phyloP scores from a whole-genome alignment of 2,329 filamentous ascomycete species.

The Zalaria obscura region DNA sequence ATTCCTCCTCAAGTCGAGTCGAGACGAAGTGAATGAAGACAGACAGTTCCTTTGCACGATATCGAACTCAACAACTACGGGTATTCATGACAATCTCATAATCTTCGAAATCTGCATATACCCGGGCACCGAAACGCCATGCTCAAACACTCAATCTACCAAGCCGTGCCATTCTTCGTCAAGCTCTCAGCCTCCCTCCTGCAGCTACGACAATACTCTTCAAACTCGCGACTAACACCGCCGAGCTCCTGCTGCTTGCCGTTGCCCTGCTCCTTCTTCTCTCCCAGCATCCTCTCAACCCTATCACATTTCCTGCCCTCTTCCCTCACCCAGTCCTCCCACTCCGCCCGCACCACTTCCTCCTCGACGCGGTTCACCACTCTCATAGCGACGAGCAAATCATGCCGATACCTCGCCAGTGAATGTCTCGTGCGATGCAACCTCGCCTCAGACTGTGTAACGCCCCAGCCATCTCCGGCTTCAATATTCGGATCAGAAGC shows the following conservation, averaged over 20 bases:
- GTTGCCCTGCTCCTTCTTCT: conserved; percentile 12
- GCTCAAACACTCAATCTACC: too few relatives aligned
- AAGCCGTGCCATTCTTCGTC: too few relatives aligned
- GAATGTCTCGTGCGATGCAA: conserved; percentile 70
- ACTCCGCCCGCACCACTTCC: conserved; percentile 75
- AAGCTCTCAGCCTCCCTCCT: conserved; percentile 18
- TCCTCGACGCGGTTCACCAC: conserved; percentile 80
- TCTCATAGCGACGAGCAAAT: conserved; percentile 78
- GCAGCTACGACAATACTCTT: conserved; percentile 50
- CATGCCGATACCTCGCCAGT: conserved; percentile 73
- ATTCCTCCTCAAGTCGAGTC: too few relatives aligned
- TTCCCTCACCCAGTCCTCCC: conserved; percentile 79
- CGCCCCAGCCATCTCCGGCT: not conserved
- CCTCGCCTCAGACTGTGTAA: conserved; percentile 21
- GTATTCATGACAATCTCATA: too few relatives aligned
- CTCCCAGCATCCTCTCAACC: conserved; percentile 35
- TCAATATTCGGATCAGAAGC: conserved; percentile 2
- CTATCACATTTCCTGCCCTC: conserved; percentile 66
- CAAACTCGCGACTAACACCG: conserved; percentile 27
- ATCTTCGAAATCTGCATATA: too few relatives aligned
- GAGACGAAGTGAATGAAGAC: too few relatives aligned
- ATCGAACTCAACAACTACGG: too few relatives aligned
- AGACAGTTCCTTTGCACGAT: too few relatives aligned
- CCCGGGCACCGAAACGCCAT: too few relatives aligned
- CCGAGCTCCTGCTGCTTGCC: conserved; percentile 9